Conservation (phyloP, 2,329 filamentous ascomycete genomes). For the Microsporum audouinii region DNA sequence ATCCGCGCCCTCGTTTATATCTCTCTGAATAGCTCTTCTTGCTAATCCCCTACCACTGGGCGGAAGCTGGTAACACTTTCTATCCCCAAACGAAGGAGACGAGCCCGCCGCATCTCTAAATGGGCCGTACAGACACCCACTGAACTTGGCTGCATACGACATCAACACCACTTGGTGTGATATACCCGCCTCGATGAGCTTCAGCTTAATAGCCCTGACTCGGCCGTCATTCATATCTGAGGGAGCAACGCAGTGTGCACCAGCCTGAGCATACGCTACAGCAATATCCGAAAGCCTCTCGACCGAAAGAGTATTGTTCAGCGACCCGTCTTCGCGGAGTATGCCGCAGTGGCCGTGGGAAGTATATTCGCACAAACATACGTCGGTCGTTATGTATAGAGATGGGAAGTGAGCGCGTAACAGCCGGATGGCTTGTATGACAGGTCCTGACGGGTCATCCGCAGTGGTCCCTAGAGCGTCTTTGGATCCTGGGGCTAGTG, state of each 20-base stretch:
- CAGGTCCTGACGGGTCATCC: slow-evolving; percentile 85
- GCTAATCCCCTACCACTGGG: slow-evolving; percentile 85
- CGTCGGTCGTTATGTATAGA: slow-evolving; percentile 82
- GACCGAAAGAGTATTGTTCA: slow-evolving; percentile 89
- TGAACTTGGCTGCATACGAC: slow-evolving; percentile 98
- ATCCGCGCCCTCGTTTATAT: slow-evolving; percentile 88
- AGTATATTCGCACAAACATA: slow-evolving; percentile 97
- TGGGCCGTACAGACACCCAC: slow-evolving; percentile 87
- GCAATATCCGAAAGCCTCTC: slow-evolving; percentile 96
- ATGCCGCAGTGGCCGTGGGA: slow-evolving; percentile 97
- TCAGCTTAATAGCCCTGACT: slow-evolving; percentile 94
- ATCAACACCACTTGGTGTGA: slow-evolving; percentile 85
- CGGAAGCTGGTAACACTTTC: slow-evolving; percentile 92
- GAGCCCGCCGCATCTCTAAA: slow-evolving; percentile 96
- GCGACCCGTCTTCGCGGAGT: slow-evolving; percentile 75
- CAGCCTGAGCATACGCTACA: slow-evolving; percentile 89
- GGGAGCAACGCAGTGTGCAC: slow-evolving; percentile 91
- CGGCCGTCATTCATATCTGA: slow-evolving; percentile 99
- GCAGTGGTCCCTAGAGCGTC: slow-evolving; percentile 84
- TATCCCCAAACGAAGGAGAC: slow-evolving; percentile 80
- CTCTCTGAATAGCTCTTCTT: slow-evolving; percentile 74
- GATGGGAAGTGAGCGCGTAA: slow-evolving; percentile 76
- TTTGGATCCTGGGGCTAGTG: slow-evolving; percentile 67
- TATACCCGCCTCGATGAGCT: slow-evolving; percentile 88
- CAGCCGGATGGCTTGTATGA: slow-evolving; percentile 75